Evolutionary conservation across 108 stramenopile genomes (phyloP).

Genomic region (Fistulifera solaris): DNA sequence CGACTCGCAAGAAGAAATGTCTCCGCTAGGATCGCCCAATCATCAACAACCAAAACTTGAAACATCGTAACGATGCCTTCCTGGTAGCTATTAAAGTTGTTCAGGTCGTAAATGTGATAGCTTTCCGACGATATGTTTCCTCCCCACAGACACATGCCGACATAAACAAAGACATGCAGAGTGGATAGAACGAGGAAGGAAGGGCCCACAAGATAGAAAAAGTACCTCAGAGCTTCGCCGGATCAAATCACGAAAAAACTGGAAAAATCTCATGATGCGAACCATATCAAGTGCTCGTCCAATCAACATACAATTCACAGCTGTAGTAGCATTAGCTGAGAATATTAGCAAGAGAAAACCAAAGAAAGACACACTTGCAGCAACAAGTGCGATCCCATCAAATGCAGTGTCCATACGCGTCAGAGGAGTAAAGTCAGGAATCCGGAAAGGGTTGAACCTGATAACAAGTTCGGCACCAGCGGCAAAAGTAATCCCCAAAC

Average conservation of each 20-base stretch:
- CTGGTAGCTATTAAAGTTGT: constrained; percentile 53
- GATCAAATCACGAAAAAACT: constrained; percentile 42
- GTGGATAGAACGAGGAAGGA: constrained; percentile 28
- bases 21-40: constrained; percentile 52
- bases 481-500: constrained; percentile 30
- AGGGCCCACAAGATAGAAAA: constrained; percentile 37
- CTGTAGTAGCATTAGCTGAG: background rate
- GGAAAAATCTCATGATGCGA: constrained; percentile 43
- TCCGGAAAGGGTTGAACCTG: constrained; percentile 27
- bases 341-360: constrained; percentile 13
- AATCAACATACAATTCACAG: constrained; percentile 22
- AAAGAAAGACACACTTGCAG: constrained; percentile 24
- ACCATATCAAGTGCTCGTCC: constrained; percentile 52
- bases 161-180: constrained; percentile 35
- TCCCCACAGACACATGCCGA: constrained; percentile 49
- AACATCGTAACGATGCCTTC: constrained; percentile 53
- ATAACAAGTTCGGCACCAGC: constrained; percentile 35
- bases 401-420: constrained; percentile 30
- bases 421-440: constrained; percentile 28
- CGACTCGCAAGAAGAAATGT: constrained; percentile 36
- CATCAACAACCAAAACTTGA: constrained; percentile 47
- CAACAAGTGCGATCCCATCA: constrained; percentile 45
- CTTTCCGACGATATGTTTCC: constrained; percentile 27
- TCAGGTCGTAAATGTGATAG: constrained; percentile 41
- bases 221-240: constrained; percentile 41